Percentiles rank a stretch among this genome's conserved stretches.
Evolutionary conservation across 148 eudicot species (phyloP).

Genomic region (Drosera capensis): DNA sequence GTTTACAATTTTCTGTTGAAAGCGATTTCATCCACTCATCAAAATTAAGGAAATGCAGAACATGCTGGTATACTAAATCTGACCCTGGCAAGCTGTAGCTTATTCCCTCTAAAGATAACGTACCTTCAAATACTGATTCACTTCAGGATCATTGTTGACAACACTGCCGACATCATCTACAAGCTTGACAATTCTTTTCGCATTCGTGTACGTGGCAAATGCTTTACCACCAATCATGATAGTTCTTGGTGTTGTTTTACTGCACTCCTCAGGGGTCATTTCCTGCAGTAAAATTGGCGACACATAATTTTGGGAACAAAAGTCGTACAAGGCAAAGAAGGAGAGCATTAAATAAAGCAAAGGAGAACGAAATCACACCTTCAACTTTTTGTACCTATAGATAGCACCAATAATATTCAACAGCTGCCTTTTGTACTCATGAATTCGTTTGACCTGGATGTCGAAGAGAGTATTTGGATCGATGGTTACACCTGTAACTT

Average conservation of each 20-base stretch:
- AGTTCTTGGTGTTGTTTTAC: slow-evolving; percentile 66
- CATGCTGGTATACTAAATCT: too few species aligned
- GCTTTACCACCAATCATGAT: slow-evolving; percentile 98
- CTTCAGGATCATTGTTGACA: slow-evolving; percentile 87
- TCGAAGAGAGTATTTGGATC: slow-evolving; percentile 91
- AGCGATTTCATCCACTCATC: too few species aligned
- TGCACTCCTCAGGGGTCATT: slow-evolving; percentile 84
- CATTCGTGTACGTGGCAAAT: slow-evolving; percentile 91
- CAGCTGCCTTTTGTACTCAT: slow-evolving; percentile 96
- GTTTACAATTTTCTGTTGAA: too few species aligned
- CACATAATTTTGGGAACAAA: too few species aligned
- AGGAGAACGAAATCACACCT: slow-evolving; percentile 34
- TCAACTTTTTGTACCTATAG: slow-evolving; percentile 84
- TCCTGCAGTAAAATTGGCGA: slow-evolving; percentile 39
- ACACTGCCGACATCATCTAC: slow-evolving; percentile 88
- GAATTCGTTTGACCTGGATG: slow-evolving; percentile 96
- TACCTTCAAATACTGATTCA: slow-evolving; percentile 87
- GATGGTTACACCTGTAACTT: slow-evolving; percentile 70
- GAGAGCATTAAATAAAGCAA: too few species aligned
- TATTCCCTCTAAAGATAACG: too few species aligned
- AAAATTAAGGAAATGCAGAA: too few species aligned
- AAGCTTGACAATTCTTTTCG: slow-evolving; percentile 89
- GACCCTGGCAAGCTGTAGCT: too few species aligned
- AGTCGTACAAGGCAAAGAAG: too few species aligned
- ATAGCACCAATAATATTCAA: slow-evolving; percentile 76